phyloP scores from a whole-genome alignment of 306 rosid genomes.

The Hippophae tibetana region DNA sequence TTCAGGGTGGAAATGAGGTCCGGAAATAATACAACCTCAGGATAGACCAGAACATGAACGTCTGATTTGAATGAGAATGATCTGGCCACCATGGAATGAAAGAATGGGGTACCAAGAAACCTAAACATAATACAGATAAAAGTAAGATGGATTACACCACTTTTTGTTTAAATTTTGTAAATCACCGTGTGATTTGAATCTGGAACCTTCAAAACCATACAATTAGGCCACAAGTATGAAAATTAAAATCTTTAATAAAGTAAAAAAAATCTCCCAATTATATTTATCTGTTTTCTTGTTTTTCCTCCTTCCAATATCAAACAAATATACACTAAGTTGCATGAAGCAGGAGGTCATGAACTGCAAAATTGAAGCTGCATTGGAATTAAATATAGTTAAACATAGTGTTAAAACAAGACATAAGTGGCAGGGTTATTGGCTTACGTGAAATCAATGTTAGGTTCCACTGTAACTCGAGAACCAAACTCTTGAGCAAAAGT shows the following conservation, averaged over 20 bases:
- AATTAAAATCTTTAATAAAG: too few relatives aligned
- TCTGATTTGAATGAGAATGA: conserved; percentile 46
- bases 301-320: too few relatives aligned
- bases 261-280: too few relatives aligned
- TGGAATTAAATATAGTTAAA: neutral
- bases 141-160: neutral
- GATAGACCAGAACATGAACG: conserved; percentile 49
- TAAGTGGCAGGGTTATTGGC: conserved; percentile 7
- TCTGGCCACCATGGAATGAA: conserved; percentile 83
- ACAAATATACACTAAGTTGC: too few relatives aligned
- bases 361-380: neutral
- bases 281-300: too few relatives aligned
- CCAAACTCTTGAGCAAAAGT: conserved; percentile 40
- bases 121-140: conserved; percentile 39
- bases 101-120: conserved; percentile 84
- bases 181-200: too few relatives aligned
- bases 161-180: too few relatives aligned
- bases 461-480: conserved; percentile 63
- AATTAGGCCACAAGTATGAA: too few relatives aligned
- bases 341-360: too few relatives aligned
- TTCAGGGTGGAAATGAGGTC: conserved; percentile 65
- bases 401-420: neutral
- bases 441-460: conserved; percentile 76
- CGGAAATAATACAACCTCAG: conserved; percentile 57
- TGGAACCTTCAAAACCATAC: too few relatives aligned